Evolutionary conservation across 2,329 filamentous ascomycete species (phyloP).

Genomic region (Penicillium sp.): DNA sequence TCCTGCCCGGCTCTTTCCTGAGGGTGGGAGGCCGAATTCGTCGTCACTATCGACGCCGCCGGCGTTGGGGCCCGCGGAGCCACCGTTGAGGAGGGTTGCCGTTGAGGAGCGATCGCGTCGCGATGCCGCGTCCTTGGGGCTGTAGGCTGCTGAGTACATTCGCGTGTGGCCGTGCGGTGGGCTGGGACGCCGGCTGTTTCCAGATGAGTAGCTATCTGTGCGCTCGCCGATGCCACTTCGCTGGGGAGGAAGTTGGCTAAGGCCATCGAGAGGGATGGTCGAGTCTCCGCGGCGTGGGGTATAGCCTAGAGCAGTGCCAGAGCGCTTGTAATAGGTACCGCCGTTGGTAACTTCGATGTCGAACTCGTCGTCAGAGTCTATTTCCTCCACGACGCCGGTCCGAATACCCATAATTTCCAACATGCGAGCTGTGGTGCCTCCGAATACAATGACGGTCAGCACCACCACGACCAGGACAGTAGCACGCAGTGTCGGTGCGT

Average conservation of each 20-base stretch:
- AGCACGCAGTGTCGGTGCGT: slow-evolving; percentile 78
- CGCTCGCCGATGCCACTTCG: slow-evolving; percentile 31
- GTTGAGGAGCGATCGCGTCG: slow-evolving; percentile 40
- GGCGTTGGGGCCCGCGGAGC: slow-evolving; percentile 27
- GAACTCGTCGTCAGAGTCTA: slow-evolving; percentile 97
- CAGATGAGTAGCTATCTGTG: slow-evolving; percentile 55
- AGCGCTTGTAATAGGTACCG: slow-evolving; percentile 76
- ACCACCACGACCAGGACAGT: slow-evolving; percentile 98
- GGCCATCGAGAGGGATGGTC: slow-evolving; percentile 54
- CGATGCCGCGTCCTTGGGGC: slow-evolving; percentile 46
- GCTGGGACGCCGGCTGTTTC: slow-evolving; percentile 54
- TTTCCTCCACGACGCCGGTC: slow-evolving; percentile 93
- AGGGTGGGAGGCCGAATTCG: slow-evolving; percentile 47
- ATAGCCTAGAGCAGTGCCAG: slow-evolving; percentile 74
- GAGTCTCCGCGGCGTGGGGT: slow-evolving; percentile 64
- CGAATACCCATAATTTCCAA: slow-evolving; percentile 95
- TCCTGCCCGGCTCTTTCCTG: slow-evolving; percentile 41
- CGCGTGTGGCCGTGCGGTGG: slow-evolving; percentile 50
- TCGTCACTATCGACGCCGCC: slow-evolving; percentile 48
- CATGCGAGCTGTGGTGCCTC: slow-evolving; percentile 95
- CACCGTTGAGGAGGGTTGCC: slow-evolving; percentile 52
- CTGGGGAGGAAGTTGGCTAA: slow-evolving; percentile 39
- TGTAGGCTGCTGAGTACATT: slow-evolving; percentile 52
- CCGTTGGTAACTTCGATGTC: slow-evolving; percentile 79
- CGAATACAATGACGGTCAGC: slow-evolving; percentile 97